Percentiles rank a stretch among this genome's conserved stretches.
Evolutionary conservation across 768 basidiomycete genomes (phyloP).

Genomic region (Tricholoma matsutake): DNA sequence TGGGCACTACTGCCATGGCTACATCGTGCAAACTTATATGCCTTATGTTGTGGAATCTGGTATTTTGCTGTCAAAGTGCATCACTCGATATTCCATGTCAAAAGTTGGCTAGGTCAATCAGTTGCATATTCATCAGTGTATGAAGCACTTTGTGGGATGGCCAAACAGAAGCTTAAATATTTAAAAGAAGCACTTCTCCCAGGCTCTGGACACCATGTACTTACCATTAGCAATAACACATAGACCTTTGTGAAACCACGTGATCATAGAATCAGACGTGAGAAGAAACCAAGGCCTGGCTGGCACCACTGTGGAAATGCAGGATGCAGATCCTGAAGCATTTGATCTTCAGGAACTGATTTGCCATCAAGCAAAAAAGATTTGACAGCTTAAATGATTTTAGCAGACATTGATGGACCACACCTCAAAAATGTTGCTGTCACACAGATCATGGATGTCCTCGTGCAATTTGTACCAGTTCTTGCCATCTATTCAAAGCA

Average conservation of each 20-base stretch:
- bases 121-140: slow-evolving; percentile 16
- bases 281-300: slow-evolving; percentile 17
- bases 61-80: slow-evolving; percentile 15
- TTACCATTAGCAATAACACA: slow-evolving; percentile 17
- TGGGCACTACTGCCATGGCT: too few species aligned
- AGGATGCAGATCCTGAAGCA: slow-evolving; percentile 15
- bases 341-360: slow-evolving; percentile 16
- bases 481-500: slow-evolving; percentile 9
- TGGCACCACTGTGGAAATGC: slow-evolving; percentile 17
- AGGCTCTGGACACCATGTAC: not conserved
- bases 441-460: slow-evolving; percentile 10
- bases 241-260: slow-evolving; percentile 12
- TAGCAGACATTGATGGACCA: slow-evolving; percentile 13
- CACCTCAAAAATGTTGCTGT: slow-evolving; percentile 13
- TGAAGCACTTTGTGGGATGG: slow-evolving; percentile 11
- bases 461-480: slow-evolving; percentile 11
- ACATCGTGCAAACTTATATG: slow-evolving; percentile 9
- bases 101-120: slow-evolving; percentile 15
- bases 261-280: slow-evolving; percentile 13
- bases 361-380: too few species aligned
- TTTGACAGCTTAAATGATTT: too few species aligned
- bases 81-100: slow-evolving; percentile 13
- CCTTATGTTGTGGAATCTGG: slow-evolving; percentile 18
- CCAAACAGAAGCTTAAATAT: slow-evolving; percentile 7
- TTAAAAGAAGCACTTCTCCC: slow-evolving; percentile 5